These are phyloP conservation scores for Cyberlindnera sargentensis DNA, from an alignment of 805 yeast genomes.

Conservation along the genomic window DNA sequence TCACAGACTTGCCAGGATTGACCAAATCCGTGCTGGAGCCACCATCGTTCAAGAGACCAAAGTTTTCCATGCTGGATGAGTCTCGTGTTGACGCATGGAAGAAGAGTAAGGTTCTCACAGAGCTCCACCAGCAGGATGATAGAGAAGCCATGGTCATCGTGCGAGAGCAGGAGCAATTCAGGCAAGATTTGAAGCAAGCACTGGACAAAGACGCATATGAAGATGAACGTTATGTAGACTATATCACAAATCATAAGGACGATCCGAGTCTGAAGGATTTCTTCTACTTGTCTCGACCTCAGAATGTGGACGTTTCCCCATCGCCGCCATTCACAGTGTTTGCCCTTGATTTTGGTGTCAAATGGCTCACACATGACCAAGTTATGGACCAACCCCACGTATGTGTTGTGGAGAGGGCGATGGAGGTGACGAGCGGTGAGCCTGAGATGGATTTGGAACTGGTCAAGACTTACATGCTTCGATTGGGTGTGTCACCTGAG, in stretches of 20 bases:
- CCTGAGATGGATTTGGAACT: not conserved
- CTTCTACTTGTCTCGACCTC: constrained; percentile 1
- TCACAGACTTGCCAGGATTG: no score
- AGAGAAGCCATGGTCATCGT: constrained; percentile 1
- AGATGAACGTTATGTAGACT: constrained; percentile 4
- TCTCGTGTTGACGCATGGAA: constrained; percentile 1
- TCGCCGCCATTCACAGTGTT: not conserved
- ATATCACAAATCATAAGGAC: constrained; percentile 1
- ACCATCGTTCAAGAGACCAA: not conserved
- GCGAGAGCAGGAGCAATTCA: constrained; percentile 7
- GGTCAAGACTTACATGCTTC: not conserved
- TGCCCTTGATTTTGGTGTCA: not conserved
- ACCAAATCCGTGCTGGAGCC: not conserved
- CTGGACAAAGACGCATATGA: constrained; percentile 3
- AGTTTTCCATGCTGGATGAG: not conserved
- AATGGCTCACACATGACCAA: not conserved
- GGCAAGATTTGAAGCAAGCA: constrained; percentile 1
- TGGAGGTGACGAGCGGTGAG: not conserved
- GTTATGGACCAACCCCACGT: not conserved
- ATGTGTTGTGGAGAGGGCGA: not conserved
- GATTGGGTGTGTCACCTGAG: constrained; percentile 1
- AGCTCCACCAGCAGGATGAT: constrained; percentile 9
- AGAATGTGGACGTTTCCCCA: not conserved
- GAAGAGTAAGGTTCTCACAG: constrained; percentile 3
- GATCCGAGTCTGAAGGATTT: constrained; percentile 6